These are phyloP conservation scores for Verticillium zaregamsianum DNA, from an alignment of 2,329 filamentous ascomycete species.

Conservation along the genomic window DNA sequence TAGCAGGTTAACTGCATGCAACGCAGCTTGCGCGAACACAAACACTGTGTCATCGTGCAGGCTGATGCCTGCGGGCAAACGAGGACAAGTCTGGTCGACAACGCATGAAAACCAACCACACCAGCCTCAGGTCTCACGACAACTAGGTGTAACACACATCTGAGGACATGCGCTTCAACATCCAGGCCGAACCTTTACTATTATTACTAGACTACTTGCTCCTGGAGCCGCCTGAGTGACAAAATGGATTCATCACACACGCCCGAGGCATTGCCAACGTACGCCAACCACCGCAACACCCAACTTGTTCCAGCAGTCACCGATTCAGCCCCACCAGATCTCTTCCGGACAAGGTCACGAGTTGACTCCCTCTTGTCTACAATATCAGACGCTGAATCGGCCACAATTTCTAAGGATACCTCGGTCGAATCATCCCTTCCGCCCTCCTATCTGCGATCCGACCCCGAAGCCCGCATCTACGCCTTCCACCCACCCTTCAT, in stretches of 20 bases:
- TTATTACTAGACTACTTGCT: no score
- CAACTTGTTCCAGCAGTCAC: background rate
- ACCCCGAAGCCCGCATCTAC: slow-evolving; percentile 3
- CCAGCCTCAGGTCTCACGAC: no score
- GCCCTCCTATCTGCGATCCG: background rate
- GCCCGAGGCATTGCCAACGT: slow-evolving; percentile 17
- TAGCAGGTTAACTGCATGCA: no score
- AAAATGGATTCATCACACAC: background rate
- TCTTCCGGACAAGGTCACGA: background rate
- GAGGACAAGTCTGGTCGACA: no score
- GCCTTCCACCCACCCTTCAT: slow-evolving; percentile 1
- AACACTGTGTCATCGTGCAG: no score
- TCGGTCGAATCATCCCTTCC: background rate
- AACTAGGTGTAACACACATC: no score
- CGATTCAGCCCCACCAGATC: background rate
- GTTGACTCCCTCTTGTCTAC: background rate
- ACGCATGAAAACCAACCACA: no score
- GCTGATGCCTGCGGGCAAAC: no score
- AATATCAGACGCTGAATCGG: slow-evolving; percentile 4
- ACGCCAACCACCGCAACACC: slow-evolving; percentile 19
- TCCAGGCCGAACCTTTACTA: no score
- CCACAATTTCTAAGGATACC: background rate
- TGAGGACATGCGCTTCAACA: no score
- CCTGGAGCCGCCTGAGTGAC: no score
- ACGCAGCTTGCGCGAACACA: no score